phyloP scores from a whole-genome alignment of 257 asterid species.

The Gentiana dahurica region DNA sequence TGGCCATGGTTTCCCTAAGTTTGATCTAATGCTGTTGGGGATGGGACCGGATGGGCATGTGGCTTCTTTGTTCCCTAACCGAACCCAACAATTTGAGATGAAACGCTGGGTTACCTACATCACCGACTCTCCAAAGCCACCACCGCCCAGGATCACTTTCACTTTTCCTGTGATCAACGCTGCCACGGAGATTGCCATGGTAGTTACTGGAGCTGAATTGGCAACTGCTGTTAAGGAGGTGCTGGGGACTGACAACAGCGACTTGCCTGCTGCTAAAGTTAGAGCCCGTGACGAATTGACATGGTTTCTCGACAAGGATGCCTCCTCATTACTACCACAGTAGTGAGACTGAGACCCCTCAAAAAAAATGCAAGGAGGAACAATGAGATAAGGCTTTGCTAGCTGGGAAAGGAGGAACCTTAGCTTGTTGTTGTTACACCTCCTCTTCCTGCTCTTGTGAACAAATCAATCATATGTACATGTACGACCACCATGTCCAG shows the following conservation, averaged over 20 bases:
- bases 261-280: constrained; percentile 44
- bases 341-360: too few species aligned
- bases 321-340: constrained; percentile 44
- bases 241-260: constrained; percentile 22
- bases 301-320: constrained; percentile 74
- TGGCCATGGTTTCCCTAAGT: constrained; percentile 54
- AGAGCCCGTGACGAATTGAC: constrained; percentile 49
- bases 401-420: too few species aligned
- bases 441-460: too few species aligned
- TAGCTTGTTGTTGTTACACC: too few species aligned
- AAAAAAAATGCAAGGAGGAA: too few species aligned
- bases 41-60: constrained; percentile 92
- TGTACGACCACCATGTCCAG: too few species aligned
- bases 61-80: constrained; percentile 76
- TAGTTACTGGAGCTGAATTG: constrained; percentile 53
- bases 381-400: too few species aligned
- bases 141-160: constrained; percentile 79
- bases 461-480: too few species aligned
- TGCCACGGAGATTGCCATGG: constrained; percentile 79
- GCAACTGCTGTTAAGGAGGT: constrained; percentile 39
- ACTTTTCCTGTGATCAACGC: constrained; percentile 80
- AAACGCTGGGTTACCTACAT: constrained; percentile 76
- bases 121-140: constrained; percentile 76
- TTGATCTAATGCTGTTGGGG: constrained; percentile 74
- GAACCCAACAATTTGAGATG: constrained; percentile 44